These are phyloP conservation scores for Talaromyces proteolyticus DNA, from an alignment of 495 filamentous ascomycete genomes.

Conservation along the genomic window DNA sequence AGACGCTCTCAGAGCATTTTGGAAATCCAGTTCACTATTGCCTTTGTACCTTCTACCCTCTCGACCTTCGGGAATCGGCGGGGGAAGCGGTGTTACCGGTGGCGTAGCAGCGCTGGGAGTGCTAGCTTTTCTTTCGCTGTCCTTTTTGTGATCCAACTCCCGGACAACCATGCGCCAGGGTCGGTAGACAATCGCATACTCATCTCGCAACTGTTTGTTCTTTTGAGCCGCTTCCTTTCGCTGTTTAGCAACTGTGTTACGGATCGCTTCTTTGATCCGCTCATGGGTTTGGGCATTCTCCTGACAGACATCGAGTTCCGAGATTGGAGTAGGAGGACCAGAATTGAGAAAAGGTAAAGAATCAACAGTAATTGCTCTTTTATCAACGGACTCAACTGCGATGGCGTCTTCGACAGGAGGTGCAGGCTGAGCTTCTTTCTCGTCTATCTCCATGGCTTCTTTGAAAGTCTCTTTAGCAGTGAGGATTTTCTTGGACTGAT, in stretches of 20 bases:
- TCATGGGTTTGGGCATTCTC: slow-evolving; percentile 33
- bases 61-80: slow-evolving; percentile 39
- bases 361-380: slow-evolving; percentile 24
- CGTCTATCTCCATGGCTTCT: slow-evolving; percentile 18
- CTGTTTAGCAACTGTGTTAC: slow-evolving; percentile 28
- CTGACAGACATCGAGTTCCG: slow-evolving; percentile 41
- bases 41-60: slow-evolving; percentile 57
- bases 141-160: slow-evolving; percentile 58
- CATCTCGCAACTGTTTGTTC: slow-evolving; percentile 32
- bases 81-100: slow-evolving; percentile 24
- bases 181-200: slow-evolving; percentile 39
- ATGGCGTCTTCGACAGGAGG: slow-evolving; percentile 14
- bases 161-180: slow-evolving; percentile 41
- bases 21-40: slow-evolving; percentile 70
- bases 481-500: neutral
- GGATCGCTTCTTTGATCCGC: slow-evolving; percentile 27
- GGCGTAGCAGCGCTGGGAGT: slow-evolving; percentile 46
- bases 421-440: slow-evolving; percentile 13
- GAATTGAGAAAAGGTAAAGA: slow-evolving; percentile 42
- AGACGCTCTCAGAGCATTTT: slow-evolving; percentile 71
- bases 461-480: slow-evolving; percentile 13
- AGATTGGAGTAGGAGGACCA: slow-evolving; percentile 44
- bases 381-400: slow-evolving; percentile 8
- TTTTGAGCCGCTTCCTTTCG: slow-evolving; percentile 36
- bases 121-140: slow-evolving; percentile 44